These are phyloP conservation scores for Trebouxia gelatinosa DNA, from an alignment of 163 green algal genomes.

Conservation along the genomic window DNA sequence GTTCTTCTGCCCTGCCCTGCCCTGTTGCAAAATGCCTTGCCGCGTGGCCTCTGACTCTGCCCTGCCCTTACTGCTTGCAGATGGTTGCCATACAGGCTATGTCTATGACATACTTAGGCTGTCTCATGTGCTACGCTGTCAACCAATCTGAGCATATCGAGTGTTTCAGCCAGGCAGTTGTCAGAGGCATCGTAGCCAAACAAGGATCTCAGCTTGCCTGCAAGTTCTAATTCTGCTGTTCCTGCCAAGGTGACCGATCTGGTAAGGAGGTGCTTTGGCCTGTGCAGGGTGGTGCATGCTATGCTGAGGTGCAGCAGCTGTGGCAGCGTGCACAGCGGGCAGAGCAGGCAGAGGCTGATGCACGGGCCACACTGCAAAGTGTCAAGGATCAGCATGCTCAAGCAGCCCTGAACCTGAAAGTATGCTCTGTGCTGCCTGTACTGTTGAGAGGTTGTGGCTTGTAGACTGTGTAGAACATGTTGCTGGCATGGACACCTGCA, in stretches of 20 bases:
- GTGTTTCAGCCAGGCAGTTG: not conserved
- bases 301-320: slow-evolving; percentile 51
- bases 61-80: not conserved
- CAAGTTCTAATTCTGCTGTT: not conserved
- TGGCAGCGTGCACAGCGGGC: slow-evolving; percentile 42
- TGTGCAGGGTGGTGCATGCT: slow-evolving; percentile 37
- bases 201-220: not conserved
- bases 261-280: too few species aligned
- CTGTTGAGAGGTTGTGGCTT: not conserved
- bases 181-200: not conserved
- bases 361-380: slow-evolving; percentile 44
- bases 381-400: slow-evolving; percentile 59
- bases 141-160: not conserved
- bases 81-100: not conserved
- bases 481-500: not conserved
- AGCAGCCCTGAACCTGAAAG: slow-evolving; percentile 10
- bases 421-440: not conserved
- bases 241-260: too few species aligned
- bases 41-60: not conserved
- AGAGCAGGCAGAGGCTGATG: slow-evolving; percentile 41
- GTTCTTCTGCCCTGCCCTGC: not conserved
- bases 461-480: not conserved
- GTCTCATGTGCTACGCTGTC: not conserved
- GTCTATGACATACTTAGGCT: not conserved
- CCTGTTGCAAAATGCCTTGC: not conserved